Evolutionary conservation across 2,329 filamentous ascomycete species (phyloP), one percentile per base, ranked within the genome.

Genomic region (Diaporthe sp.): DNA sequence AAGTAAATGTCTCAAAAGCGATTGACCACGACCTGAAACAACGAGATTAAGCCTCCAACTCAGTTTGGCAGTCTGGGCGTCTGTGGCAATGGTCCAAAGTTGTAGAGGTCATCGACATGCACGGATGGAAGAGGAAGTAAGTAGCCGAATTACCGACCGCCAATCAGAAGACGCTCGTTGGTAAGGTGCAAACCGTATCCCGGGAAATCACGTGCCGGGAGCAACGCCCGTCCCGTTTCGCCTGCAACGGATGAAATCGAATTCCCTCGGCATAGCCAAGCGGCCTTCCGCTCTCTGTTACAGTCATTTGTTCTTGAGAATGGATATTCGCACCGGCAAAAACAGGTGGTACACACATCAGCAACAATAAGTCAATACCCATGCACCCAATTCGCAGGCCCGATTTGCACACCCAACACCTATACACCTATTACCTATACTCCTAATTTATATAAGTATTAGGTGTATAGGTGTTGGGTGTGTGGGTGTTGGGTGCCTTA

Each of bases 131-230:
- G 22, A 57, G 57, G 17, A 31, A 53, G 58, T 58, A 31, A 72
- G 70, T 73, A 73, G 55, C 70, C 70, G 70, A 73, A n/a, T 73
- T 73, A 34, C 70, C 70, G 70, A 73, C 58, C 19, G 46, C 71
- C 46, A 73, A 73, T 73, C 71, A 73, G 58, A 42, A 28, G 22
- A 7, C n/a, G 49, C 65, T 17, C 5, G 44, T 73, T 73, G 34
- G 49, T 58, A 55, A 73, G 46, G 58, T 71, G 28, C 19, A n/a
- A 22, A 42, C 68, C 25, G 57, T 58, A 10, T 19, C 22, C 17
- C 53, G 53, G 53, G 42, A 59, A 61, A 65, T 73, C 71, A 73
- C 71, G 71, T 73, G 71, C 49, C 46, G 58, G 46, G 22, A 51
- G n/a, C 46, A 42, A 53, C 28, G 31, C 22, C 62, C 46, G 46